Evolutionary conservation across 2,329 filamentous ascomycete species (phyloP), one percentile per base, ranked within the genome.

Genomic region (Whalleya microplaca): DNA sequence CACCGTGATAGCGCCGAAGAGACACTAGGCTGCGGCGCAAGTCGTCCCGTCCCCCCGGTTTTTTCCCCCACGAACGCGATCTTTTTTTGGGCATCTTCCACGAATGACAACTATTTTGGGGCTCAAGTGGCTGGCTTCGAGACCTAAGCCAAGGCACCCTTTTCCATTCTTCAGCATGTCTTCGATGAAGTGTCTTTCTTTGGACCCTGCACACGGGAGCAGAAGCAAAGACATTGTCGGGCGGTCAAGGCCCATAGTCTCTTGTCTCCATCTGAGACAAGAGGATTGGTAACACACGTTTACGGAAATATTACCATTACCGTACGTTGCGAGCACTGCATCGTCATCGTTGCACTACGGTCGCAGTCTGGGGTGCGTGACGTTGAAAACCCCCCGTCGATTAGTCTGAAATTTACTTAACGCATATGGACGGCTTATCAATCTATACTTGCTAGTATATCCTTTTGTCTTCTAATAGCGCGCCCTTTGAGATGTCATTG

Each of bases 351-450:
- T 37, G 41, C 10, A 23, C 19, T 23, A 48, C 44, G 32, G 41
- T 41, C 27, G 42, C 42, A 58, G 51, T 61, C 59, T 21, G 59
- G 59, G 59, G 56, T 61, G 59, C 18, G 51, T 55, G 48, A 50
- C 53, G 53, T 59, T 51, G 32, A 37, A 37, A 37, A 12, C 27
- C 27, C 12, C n/a, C n/a, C n/a, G n/a, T n/a, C n/a, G n/a, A n/a
- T n/a, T n/a, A n/a, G n/a, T n/a, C n/a, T n/a, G n/a, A n/a, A n/a
- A n/a, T n/a, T n/a, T n/a, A n/a, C n/a, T n/a, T n/a, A n/a, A n/a
- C n/a, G n/a, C n/a, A n/a, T n/a, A n/a, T 27, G 23, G 23, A 27
- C 9, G 23, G 23, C 23, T 9, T 27, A 9, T 27, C 23, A 27
- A 4, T 27, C 23, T 27, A 27, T 9, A 27, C 23, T 27, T 9